Percentiles rank a stretch among this genome's conserved stretches.
phyloP scores from a whole-genome alignment of 1,284 basidiomycete species.

The Cutaneotrichosporon spelunceum region DNA sequence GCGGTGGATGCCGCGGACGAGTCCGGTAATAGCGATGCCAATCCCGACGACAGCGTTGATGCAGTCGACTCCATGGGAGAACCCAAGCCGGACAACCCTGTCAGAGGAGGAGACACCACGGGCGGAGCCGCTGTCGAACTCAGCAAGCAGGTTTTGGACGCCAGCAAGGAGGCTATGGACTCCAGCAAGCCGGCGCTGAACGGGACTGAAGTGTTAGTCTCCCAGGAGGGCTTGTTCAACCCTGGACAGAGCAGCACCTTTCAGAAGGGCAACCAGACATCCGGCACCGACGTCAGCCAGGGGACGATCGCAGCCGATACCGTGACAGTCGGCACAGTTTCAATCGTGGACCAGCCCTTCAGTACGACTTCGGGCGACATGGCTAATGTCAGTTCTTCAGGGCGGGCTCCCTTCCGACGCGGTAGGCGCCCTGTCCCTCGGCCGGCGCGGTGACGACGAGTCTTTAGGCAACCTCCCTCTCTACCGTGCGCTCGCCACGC shows the following conservation, averaged over 20 bases:
- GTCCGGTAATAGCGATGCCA: not conserved
- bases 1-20: not conserved
- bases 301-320: slow-evolving; percentile 2
- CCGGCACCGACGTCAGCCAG: not conserved
- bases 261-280: not conserved
- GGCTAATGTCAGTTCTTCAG: not conserved
- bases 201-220: not conserved
- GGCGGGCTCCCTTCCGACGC: not conserved
- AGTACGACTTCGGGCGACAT: not conserved
- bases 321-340: not conserved
- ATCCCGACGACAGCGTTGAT: not conserved
- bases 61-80: not conserved
- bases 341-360: slow-evolving; percentile 5
- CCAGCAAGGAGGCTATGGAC: not conserved
- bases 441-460: not conserved
- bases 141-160: not conserved
- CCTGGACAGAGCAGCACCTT: not conserved
- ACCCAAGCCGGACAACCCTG: not conserved
- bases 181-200: not conserved
- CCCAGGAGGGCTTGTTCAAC: not conserved
- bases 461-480: not conserved
- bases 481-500: not conserved
- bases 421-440: not conserved
- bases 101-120: too few species aligned
- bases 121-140: not conserved